Conservation (phyloP, 2,329 filamentous ascomycete genomes). For the Botrytis sinoallii region DNA sequence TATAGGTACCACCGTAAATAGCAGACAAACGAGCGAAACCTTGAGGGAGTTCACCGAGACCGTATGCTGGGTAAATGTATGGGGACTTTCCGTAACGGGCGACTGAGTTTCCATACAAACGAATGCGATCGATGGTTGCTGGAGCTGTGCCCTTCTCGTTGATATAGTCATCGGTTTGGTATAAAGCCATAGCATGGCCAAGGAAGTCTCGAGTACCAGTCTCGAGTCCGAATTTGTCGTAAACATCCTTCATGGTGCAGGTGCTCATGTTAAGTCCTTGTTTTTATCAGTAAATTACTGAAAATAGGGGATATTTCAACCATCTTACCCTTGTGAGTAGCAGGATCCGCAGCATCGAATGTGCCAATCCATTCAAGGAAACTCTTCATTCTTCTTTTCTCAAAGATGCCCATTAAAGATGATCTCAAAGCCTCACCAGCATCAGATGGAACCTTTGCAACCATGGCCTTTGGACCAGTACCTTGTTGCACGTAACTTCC, state of each 20-base stretch:
- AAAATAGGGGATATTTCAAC: conserved; percentile 2
- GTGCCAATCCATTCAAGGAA: conserved; percentile 94
- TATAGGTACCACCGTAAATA: conserved; percentile 98
- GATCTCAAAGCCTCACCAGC: conserved; percentile 86
- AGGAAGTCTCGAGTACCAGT: conserved; percentile 88
- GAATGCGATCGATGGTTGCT: conserved; percentile 87
- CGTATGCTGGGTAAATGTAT: conserved; percentile 99
- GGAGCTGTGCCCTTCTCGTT: conserved; percentile 67
- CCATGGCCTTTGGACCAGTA: conserved; percentile 74
- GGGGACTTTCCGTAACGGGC: conserved; percentile 97
- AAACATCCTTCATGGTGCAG: conserved; percentile 96
- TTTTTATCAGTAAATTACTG: conserved; percentile 28
- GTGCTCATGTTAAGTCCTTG: conserved; percentile 74
- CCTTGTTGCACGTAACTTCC: conserved; percentile 97
- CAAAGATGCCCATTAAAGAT: conserved; percentile 93
- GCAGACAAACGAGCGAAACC: conserved; percentile 95
- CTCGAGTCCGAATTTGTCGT: conserved; percentile 96
- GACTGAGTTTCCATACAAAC: conserved; percentile 96
- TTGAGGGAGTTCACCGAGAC: conserved; percentile 93
- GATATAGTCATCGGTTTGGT: conserved; percentile 86
- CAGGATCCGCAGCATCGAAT: conserved; percentile 77
- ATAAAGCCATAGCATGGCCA: conserved; percentile 97
- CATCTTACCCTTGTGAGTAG: conserved; percentile 80
- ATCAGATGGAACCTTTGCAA: conserved; percentile 96
- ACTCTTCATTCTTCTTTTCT: conserved; percentile 95